A percentile compares a stretch with the other conserved stretches of the same genome.
Conservation (phyloP, 805 yeast species). For the Zygosaccharomyces rouxii region DNA sequence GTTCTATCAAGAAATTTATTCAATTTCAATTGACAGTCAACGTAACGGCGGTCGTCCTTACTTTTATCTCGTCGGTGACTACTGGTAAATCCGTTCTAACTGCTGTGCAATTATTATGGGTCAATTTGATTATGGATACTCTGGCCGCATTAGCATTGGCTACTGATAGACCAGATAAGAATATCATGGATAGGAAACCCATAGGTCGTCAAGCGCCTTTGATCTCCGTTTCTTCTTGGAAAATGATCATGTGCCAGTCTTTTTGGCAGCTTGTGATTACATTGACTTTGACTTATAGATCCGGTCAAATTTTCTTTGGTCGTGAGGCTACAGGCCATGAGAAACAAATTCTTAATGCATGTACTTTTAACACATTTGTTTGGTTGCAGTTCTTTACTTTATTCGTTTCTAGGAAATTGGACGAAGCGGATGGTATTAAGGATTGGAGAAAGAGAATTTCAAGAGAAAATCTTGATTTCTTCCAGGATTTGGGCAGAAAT, state of each 20-base stretch:
- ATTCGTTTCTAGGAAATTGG: slow-evolving; percentile 84
- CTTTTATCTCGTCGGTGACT: slow-evolving; percentile 91
- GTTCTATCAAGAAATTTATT: slow-evolving; percentile 89
- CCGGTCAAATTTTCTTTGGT: slow-evolving; percentile 56
- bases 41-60: slow-evolving; percentile 90
- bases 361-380: slow-evolving; percentile 93
- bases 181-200: slow-evolving; percentile 74
- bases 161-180: slow-evolving; percentile 90
- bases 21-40: slow-evolving; percentile 97
- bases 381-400: slow-evolving; percentile 97
- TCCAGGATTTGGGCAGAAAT: slow-evolving; percentile 76
- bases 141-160: slow-evolving; percentile 96
- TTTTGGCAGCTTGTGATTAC: slow-evolving; percentile 73
- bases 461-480: slow-evolving; percentile 68
- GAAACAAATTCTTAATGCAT: slow-evolving; percentile 61
- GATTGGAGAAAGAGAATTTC: slow-evolving; percentile 56
- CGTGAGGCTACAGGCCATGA: slow-evolving; percentile 38
- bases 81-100: slow-evolving; percentile 85
- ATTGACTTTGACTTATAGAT: slow-evolving; percentile 67
- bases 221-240: slow-evolving; percentile 94
- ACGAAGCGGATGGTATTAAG: slow-evolving; percentile 71
- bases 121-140: slow-evolving; percentile 96
- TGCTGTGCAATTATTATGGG: slow-evolving; percentile 97
- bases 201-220: slow-evolving; percentile 74
- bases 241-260: slow-evolving; percentile 92